Conservation (phyloP, 805 yeast species). For the Hanseniaspora singularis region DNA sequence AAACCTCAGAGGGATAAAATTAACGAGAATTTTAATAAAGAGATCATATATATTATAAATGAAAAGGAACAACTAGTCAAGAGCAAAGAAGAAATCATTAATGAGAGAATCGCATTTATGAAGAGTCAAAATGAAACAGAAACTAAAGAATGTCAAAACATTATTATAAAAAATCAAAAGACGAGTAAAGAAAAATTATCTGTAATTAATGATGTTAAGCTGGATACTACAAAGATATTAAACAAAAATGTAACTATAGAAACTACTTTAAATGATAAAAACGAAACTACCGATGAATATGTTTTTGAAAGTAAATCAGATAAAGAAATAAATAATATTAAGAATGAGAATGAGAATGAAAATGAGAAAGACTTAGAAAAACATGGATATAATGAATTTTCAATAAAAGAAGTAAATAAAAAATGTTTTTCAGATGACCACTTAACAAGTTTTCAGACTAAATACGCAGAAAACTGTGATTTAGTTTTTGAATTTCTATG, state of each 20-base stretch:
- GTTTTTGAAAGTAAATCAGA: constrained; percentile 9
- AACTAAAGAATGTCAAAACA: constrained; percentile 2
- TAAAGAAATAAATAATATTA: not conserved
- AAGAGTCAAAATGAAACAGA: not conserved
- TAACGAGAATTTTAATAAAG: not conserved
- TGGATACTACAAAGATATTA: no score
- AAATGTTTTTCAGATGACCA: no score
- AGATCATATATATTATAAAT: not conserved
- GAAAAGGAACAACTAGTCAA: not conserved
- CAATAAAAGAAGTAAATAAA: no score
- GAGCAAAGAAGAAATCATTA: not conserved
- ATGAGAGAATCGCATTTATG: not conserved
- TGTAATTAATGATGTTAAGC: no score
- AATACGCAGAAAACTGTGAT: constrained; percentile 55
- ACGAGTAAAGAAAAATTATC: no score
- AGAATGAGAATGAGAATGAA: not conserved
- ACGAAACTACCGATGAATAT: constrained; percentile 2
- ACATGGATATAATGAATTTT: no score
- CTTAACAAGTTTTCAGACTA: constrained; percentile 66
- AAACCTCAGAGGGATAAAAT: constrained; percentile 17
- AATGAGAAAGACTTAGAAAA: constrained; percentile 8
- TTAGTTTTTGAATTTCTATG: constrained; percentile 78
- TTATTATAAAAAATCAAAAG: no score
- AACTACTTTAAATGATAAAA: not conserved
- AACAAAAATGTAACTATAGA: no score